phyloP scores from a whole-genome alignment of 768 basidiomycete species.

The Aureoboletus auriporus region DNA sequence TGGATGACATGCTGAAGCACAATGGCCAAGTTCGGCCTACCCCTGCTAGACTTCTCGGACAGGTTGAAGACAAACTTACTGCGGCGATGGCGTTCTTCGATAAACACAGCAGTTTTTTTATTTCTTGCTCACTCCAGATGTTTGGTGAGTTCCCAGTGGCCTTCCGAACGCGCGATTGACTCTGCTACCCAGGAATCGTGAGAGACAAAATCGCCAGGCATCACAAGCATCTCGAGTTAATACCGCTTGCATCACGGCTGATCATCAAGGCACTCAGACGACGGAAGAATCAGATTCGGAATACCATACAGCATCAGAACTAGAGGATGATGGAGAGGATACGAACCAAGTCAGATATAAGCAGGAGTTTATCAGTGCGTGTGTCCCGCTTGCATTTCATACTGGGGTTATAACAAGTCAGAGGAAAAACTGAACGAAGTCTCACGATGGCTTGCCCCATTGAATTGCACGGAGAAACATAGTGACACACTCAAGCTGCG shows the following conservation, averaged over 20 bases:
- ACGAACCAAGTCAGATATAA: not conserved
- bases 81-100: not conserved
- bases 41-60: not conserved
- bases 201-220: not conserved
- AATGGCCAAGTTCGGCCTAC: not conserved
- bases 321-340: not conserved
- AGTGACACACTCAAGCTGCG: not conserved
- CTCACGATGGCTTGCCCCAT: slow-evolving; percentile 1
- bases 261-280: too few species aligned
- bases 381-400: not conserved
- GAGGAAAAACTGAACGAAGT: slow-evolving; percentile 1
- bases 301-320: too few species aligned
- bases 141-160: not conserved
- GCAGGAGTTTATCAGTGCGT: not conserved
- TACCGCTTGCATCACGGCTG: too few species aligned
- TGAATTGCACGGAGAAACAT: not conserved
- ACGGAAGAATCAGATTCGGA: too few species aligned
- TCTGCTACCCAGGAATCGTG: not conserved
- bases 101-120: not conserved
- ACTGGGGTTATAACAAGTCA: not conserved
- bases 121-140: not conserved
- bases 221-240: not conserved
- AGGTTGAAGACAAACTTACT: not conserved
- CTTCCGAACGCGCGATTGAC: not conserved
- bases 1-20: not conserved